Base-by-base conservation (phyloP, 768 basidiomycete species). In the Hortiboletus campestris region DNA sequence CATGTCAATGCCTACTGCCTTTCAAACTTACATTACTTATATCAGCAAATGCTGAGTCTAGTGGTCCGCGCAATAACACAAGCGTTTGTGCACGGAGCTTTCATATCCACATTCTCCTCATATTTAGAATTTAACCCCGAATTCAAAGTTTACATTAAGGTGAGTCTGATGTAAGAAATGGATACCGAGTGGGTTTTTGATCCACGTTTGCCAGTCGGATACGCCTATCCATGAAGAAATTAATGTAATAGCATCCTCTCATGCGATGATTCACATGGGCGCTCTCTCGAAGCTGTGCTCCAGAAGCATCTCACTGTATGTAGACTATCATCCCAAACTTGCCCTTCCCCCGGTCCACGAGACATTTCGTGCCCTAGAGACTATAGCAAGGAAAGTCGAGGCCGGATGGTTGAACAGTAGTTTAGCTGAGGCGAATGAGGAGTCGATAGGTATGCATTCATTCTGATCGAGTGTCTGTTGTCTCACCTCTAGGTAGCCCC, bases 61-160 rank as follows among this genome's bases (percentile, higher is more conserved):
- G 61, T 70, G 11, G 76, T 78, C 29, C 75, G 79, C 0, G 79
- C 79, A 11, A 79, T 88, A 51, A 73, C 77, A 22, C 71, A 77
- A n/a, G 70, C 84, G 0, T 88, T 88, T 63, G 73, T 73, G 11
- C 72, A 76, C 13, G 87, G 88, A 19, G 68, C 72, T 4, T 88
- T 87, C 63, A 67, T 88, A 22, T 73, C 76, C 1, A 64, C 73
- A 6, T 70, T 79, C 22, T n/a, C 77, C 63, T 55, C 78, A 36
- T 64, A 72, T 32, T 70, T 73, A 51, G 40, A 73, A 67, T 32
- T 11, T 2, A 44, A 55, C 19, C 36, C 65, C 22, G 51, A 66
- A 32, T 59, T 56, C 49, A 58, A 61, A 34, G 44, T 71, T 12
- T 63, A 57, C 39, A 54, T 67, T 1, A 58, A 51, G 46, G 65